phyloP scores from a whole-genome alignment of 2,329 filamentous ascomycete species.

The Ophiostoma angusticollis region DNA sequence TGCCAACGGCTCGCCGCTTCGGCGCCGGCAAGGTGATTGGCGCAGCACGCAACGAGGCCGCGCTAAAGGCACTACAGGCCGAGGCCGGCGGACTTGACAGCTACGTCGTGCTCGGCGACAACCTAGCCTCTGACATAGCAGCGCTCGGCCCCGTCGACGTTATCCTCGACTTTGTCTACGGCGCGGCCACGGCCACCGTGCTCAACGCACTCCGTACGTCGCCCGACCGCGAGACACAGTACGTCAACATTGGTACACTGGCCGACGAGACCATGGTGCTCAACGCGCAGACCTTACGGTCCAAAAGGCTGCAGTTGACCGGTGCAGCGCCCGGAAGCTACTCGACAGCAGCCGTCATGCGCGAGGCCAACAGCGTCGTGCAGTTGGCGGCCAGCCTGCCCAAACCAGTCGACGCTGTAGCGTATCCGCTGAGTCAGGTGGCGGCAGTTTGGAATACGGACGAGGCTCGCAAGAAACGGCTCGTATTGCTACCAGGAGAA shows the following conservation, averaged over 20 bases:
- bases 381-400: constrained; percentile 5
- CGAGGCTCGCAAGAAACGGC: constrained; percentile 10
- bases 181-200: constrained; percentile 30
- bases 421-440: constrained; percentile 7
- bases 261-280: constrained; percentile 25
- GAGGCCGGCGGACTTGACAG: constrained; percentile 31
- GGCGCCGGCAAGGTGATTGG: constrained; percentile 39
- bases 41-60: constrained; percentile 32
- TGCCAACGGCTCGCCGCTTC: constrained; percentile 31
- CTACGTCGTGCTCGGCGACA: constrained; percentile 27
- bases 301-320: constrained; percentile 34
- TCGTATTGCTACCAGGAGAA: constrained; percentile 7
- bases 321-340: constrained; percentile 34
- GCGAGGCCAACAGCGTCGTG: constrained; percentile 16
- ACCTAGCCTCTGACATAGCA: constrained; percentile 31
- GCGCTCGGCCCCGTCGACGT: constrained; percentile 35
- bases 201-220: constrained; percentile 31
- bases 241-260: constrained; percentile 38
- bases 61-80: constrained; percentile 21
- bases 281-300: constrained; percentile 31
- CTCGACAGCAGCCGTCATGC: constrained; percentile 20
- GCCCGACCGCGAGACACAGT: constrained; percentile 29
- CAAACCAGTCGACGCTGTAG: constrained; percentile 7
- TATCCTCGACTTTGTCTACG: constrained; percentile 46
- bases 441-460: constrained; percentile 8